Evolutionary conservation across 768 basidiomycete species (phyloP).

Genomic region (Suillus subaureus): DNA sequence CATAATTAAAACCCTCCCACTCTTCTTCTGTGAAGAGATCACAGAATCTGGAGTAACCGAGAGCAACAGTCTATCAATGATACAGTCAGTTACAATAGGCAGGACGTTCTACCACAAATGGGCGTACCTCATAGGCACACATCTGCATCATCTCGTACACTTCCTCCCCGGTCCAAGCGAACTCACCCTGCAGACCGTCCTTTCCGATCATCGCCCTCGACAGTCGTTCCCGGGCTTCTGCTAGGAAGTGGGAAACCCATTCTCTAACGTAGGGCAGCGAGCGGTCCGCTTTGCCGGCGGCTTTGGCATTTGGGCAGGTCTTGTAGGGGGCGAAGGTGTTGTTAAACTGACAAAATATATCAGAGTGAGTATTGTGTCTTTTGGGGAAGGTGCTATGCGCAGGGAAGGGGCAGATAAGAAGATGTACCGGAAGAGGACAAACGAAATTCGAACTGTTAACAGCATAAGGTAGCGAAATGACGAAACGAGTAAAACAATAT

Average conservation of each 20-base stretch:
- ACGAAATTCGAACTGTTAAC: conserved; percentile 12
- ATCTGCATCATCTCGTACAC: conserved; percentile 78
- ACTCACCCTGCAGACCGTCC: conserved; percentile 41
- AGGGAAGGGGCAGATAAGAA: neutral
- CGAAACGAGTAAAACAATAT: conserved; percentile 19
- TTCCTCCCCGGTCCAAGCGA: conserved; percentile 65
- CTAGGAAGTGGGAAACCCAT: conserved; percentile 77
- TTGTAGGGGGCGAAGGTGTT: conserved; percentile 86
- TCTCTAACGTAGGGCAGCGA: conserved; percentile 54
- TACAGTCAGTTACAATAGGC: neutral
- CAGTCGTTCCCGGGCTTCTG: conserved; percentile 62
- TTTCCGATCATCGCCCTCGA: conserved; percentile 4
- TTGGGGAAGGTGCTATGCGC: neutral
- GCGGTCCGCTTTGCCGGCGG: conserved; percentile 53
- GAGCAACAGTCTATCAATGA: conserved; percentile 73
- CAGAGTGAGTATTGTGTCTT: neutral
- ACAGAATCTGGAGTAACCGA: conserved; percentile 92
- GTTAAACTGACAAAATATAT: conserved; percentile 54
- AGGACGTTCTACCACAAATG: neutral
- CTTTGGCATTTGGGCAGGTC: conserved; percentile 71
- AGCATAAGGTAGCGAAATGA: neutral
- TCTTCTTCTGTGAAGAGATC: conserved; percentile 88
- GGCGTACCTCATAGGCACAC: conserved; percentile 79
- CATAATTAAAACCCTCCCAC: conserved; percentile 92
- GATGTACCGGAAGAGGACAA: conserved; percentile 6